These are phyloP conservation scores for Rhamnella rubrinervis DNA, from an alignment of 331 rosid species.

Conservation along the genomic window DNA sequence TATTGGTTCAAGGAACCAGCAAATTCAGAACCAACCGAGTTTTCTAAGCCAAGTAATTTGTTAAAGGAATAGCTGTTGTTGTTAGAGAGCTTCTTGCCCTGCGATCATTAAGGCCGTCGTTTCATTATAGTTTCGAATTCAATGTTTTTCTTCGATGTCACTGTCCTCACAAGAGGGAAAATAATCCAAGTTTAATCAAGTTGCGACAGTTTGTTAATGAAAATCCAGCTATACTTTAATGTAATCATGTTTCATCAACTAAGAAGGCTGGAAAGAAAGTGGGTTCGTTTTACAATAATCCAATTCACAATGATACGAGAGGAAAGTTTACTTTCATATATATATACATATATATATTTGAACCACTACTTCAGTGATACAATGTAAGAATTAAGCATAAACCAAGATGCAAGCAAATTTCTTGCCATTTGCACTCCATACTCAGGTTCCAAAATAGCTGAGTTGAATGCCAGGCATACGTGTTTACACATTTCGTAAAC, in stretches of 20 bases:
- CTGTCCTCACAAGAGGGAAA: neutral
- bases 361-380: conserved; percentile 4
- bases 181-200: neutral
- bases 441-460: conserved; percentile 42
- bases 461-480: conserved; percentile 29
- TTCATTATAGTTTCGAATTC: neutral
- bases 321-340: neutral
- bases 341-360: neutral
- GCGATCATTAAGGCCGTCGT: neutral
- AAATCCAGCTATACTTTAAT: neutral
- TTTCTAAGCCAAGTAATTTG: neutral
- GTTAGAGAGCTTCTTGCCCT: neutral
- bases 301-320: neutral
- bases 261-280: neutral
- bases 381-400: conserved; percentile 12
- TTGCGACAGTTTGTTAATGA: neutral
- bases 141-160: neutral
- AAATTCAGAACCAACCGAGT: neutral
- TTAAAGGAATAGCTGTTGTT: neutral
- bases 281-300: neutral
- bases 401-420: conserved; percentile 10
- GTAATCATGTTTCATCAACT: neutral
- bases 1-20: neutral
- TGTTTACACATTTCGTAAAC: neutral
- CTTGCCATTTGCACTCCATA: conserved; percentile 31